Conservation (phyloP, 139 green algal species). For the Choricystis sp. region DNA sequence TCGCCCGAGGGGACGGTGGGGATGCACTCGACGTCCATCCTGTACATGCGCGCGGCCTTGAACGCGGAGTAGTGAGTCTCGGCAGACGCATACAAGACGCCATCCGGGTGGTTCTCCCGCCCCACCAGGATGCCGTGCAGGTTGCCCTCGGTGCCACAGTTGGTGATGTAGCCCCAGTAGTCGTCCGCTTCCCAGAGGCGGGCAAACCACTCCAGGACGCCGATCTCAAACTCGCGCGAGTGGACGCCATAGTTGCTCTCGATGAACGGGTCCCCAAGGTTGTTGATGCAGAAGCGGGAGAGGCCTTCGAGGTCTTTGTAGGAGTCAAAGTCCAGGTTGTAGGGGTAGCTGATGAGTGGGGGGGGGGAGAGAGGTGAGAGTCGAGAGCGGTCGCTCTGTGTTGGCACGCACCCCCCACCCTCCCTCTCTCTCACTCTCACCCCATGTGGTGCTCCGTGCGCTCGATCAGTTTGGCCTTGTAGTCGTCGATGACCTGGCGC, state of each 20-base stretch:
- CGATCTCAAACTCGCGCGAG: constrained; percentile 79
- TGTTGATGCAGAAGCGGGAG: constrained; percentile 91
- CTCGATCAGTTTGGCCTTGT: constrained; percentile 58
- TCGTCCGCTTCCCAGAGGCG: constrained; percentile 80
- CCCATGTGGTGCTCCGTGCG: constrained; percentile 74
- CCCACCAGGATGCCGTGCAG: constrained; percentile 91
- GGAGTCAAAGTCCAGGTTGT: constrained; percentile 96
- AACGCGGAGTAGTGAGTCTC: constrained; percentile 95
- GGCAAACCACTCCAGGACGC: constrained; percentile 95
- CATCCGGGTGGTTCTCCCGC: constrained; percentile 68
- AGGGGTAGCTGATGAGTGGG: constrained; percentile 61
- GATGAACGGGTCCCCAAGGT: constrained; percentile 93
- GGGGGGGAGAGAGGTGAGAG: not conserved
- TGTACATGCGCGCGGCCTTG: constrained; percentile 92
- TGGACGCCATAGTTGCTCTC: constrained; percentile 95
- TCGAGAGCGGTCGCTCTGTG: not conserved
- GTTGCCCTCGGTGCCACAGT: constrained; percentile 96
- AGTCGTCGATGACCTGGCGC: constrained; percentile 49
- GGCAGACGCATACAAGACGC: constrained; percentile 73
- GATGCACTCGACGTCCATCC: constrained; percentile 81
- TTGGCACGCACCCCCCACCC: not conserved
- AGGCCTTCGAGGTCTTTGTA: constrained; percentile 73
- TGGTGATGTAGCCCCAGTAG: constrained; percentile 98
- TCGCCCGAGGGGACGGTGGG: constrained; percentile 61
- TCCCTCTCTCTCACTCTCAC: constrained; percentile 15